Evolutionary conservation across 1,284 basidiomycete genomes (phyloP).

Genomic region (Puccinia hordei): DNA sequence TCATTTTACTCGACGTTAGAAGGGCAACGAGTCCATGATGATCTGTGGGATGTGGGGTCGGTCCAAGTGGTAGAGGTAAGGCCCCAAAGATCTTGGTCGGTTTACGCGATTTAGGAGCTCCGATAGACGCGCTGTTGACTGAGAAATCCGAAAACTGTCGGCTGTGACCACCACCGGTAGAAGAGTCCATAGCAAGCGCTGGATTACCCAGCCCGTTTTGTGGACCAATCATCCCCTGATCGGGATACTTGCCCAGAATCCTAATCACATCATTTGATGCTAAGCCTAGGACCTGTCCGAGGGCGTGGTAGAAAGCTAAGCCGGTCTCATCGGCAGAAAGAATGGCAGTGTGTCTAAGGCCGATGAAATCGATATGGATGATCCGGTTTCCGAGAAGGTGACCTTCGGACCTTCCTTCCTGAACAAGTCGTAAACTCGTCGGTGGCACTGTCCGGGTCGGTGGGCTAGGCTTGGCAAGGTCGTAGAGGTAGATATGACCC

Average conservation of each 20-base stretch:
- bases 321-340: slow-evolving; percentile 88
- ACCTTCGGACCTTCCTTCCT: slow-evolving; percentile 85
- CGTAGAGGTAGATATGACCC: slow-evolving; percentile 84
- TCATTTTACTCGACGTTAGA: slow-evolving; percentile 84
- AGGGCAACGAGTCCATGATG: slow-evolving; percentile 80
- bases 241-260: slow-evolving; percentile 86
- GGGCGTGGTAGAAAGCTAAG: slow-evolving; percentile 89
- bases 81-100: slow-evolving; percentile 74
- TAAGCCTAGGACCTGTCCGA: slow-evolving; percentile 92
- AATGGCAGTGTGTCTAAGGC: slow-evolving; percentile 87
- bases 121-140: slow-evolving; percentile 13
- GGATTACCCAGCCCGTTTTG: neutral
- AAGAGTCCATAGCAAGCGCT: neutral
- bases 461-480: slow-evolving; percentile 69
- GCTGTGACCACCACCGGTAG: neutral
- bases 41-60: slow-evolving; percentile 75
- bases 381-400: slow-evolving; percentile 86
- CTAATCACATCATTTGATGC: slow-evolving; percentile 92
- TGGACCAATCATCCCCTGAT: slow-evolving; percentile 59
- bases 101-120: slow-evolving; percentile 29
- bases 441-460: slow-evolving; percentile 57
- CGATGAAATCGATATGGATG: slow-evolving; percentile 84
- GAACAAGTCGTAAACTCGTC: slow-evolving; percentile 68
- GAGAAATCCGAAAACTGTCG: slow-evolving; percentile 38
- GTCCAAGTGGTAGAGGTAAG: slow-evolving; percentile 79